These are phyloP conservation scores for Eustoma russellianum DNA, from an alignment of 257 asterid species.

Conservation along the genomic window DNA sequence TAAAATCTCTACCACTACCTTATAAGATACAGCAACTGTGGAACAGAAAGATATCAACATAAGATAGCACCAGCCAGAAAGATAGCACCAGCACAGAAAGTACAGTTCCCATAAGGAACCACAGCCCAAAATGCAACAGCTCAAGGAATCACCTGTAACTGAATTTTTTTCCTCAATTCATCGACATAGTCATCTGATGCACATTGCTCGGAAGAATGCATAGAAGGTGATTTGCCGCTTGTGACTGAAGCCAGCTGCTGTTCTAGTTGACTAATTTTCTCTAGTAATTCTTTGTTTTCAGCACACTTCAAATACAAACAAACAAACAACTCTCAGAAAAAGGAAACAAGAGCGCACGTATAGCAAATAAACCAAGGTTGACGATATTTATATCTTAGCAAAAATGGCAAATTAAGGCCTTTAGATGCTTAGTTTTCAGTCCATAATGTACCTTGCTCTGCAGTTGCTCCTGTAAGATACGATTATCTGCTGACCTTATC, in stretches of 20 bases:
- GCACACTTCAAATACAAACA: slow-evolving; percentile 51
- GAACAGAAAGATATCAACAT: no score
- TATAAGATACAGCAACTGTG: no score
- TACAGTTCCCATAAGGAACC: not conserved
- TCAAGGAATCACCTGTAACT: slow-evolving; percentile 54
- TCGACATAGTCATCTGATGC: slow-evolving; percentile 48
- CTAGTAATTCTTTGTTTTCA: slow-evolving; percentile 68
- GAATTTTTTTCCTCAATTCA: slow-evolving; percentile 61
- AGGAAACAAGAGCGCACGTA: not conserved
- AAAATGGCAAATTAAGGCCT: no score
- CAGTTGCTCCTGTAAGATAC: slow-evolving; percentile 89
- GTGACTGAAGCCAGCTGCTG: slow-evolving; percentile 50
- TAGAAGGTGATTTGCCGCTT: slow-evolving; percentile 36
- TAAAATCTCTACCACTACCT: no score
- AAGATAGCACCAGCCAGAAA: no score
- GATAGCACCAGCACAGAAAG: no score
- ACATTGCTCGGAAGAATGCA: slow-evolving; percentile 30
- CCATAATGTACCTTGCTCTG: slow-evolving; percentile 54
- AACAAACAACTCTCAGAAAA: slow-evolving; percentile 9
- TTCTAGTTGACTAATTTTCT: slow-evolving; percentile 49
- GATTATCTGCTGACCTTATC: slow-evolving; percentile 91
- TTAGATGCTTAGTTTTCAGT: not conserved
- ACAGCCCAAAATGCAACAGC: slow-evolving; percentile 1
- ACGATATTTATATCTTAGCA: not conserved
- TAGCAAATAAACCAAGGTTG: not conserved